Percentiles rank a stretch among this genome's conserved stretches.
These are phyloP conservation scores for Fusarium incarnatum DNA, from an alignment of 2,329 filamentous ascomycete genomes.

Conservation along the genomic window DNA sequence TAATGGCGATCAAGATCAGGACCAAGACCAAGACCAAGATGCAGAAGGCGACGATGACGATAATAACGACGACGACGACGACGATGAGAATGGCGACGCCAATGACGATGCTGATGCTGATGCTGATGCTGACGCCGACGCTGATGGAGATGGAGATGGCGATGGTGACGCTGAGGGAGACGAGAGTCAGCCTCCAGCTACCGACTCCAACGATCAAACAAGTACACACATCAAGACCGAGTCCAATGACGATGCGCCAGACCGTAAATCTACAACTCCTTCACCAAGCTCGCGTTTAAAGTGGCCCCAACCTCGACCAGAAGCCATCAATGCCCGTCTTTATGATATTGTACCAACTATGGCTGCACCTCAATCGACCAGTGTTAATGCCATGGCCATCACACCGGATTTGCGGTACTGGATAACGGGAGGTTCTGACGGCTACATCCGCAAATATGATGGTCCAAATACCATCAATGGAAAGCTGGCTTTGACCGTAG, in stretches of 20 bases:
- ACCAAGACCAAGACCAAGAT: constrained; percentile 41
- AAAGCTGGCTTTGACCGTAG: constrained; percentile 91
- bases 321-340: constrained; percentile 80
- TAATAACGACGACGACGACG: constrained; percentile 49
- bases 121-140: constrained; percentile 52
- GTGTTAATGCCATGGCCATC: constrained; percentile 90
- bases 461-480: constrained; percentile 95
- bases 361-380: constrained; percentile 94
- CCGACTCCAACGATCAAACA: constrained; percentile 50
- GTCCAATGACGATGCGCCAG: constrained; percentile 40
- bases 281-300: constrained; percentile 37
- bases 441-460: constrained; percentile 97
- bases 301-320: constrained; percentile 76
- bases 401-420: constrained; percentile 96
- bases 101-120: constrained; percentile 55
- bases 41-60: constrained; percentile 47
- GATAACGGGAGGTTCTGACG: constrained; percentile 92
- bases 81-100: constrained; percentile 52
- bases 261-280: constrained; percentile 48
- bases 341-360: constrained; percentile 99
- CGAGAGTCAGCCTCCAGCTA: constrained; percentile 45
- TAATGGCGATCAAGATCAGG: constrained; percentile 50
- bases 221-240: constrained; percentile 52
- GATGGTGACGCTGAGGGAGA: constrained; percentile 55
- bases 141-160: constrained; percentile 51